Evolutionary conservation across 1,284 basidiomycete species (phyloP).

Genomic region (Abortiporus biennis): DNA sequence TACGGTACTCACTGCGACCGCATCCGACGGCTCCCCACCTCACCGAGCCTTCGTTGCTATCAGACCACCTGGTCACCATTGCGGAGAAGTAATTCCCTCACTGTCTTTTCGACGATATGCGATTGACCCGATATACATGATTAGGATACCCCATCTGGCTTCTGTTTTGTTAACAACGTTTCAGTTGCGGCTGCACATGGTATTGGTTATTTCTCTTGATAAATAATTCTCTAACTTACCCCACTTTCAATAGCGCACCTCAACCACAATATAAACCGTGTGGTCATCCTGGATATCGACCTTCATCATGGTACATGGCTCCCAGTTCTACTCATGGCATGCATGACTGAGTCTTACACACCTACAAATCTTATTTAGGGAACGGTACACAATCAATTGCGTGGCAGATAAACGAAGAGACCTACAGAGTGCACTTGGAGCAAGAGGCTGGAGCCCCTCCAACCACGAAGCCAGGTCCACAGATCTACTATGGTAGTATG

Average conservation of each 20-base stretch:
- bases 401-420: slow-evolving; percentile 90
- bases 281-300: slow-evolving; percentile 91
- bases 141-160: slow-evolving; percentile 76
- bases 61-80: slow-evolving; percentile 89
- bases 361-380: slow-evolving; percentile 36
- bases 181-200: slow-evolving; percentile 88
- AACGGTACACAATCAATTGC: slow-evolving; percentile 92
- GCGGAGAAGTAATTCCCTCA: slow-evolving; percentile 62
- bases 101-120: not conserved
- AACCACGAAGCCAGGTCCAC: slow-evolving; percentile 43
- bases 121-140: no score
- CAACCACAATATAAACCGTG: slow-evolving; percentile 70
- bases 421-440: slow-evolving; percentile 63
- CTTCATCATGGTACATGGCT: slow-evolving; percentile 73
- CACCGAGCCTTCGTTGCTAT: slow-evolving; percentile 75
- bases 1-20: slow-evolving; percentile 36
- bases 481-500: slow-evolving; percentile 82
- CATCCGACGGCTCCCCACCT: not conserved
- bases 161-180: slow-evolving; percentile 95
- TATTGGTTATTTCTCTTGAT: slow-evolving; percentile 23
- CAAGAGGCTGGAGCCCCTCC: slow-evolving; percentile 28
- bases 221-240: slow-evolving; percentile 1
- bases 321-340: not conserved
- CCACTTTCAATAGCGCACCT: slow-evolving; percentile 59
- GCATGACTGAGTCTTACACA: not conserved